A percentile compares a stretch with the other conserved stretches of the same genome.
Evolutionary conservation across 2,329 filamentous ascomycete genomes (phyloP).

Genomic region (Apiospora sp.): DNA sequence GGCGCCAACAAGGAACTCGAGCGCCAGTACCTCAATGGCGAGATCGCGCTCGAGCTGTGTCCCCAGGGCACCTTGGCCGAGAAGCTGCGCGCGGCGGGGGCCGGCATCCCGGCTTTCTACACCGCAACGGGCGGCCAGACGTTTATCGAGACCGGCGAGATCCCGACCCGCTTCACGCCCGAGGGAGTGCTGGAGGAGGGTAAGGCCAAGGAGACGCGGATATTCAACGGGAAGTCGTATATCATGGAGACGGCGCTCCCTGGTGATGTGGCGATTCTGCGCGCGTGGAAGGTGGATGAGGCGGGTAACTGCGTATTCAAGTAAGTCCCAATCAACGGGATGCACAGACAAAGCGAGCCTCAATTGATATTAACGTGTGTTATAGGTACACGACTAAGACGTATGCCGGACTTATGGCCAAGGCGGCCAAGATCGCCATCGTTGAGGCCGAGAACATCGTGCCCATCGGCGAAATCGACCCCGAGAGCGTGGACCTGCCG

Average conservation of each 20-base stretch:
- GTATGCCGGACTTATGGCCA: slow-evolving; percentile 80
- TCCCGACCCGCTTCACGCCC: slow-evolving; percentile 67
- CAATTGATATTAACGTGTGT: slow-evolving; percentile 30
- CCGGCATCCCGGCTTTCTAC: slow-evolving; percentile 82
- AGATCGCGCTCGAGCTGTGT: slow-evolving; percentile 78
- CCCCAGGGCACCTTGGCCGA: slow-evolving; percentile 80
- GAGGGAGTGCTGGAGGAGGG: slow-evolving; percentile 70
- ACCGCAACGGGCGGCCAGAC: slow-evolving; percentile 77
- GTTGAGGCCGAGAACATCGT: slow-evolving; percentile 89
- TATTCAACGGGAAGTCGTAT: slow-evolving; percentile 76
- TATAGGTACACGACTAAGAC: slow-evolving; percentile 75
- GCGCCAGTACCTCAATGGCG: slow-evolving; percentile 76
- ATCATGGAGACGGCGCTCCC: slow-evolving; percentile 80
- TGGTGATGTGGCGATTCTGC: slow-evolving; percentile 79
- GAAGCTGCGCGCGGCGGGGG: slow-evolving; percentile 75
- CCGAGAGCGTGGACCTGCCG: slow-evolving; percentile 79
- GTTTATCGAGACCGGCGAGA: slow-evolving; percentile 72
- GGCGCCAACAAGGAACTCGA: slow-evolving; percentile 81
- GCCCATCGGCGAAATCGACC: slow-evolving; percentile 73
- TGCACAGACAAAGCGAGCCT: neutral
- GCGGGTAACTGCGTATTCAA: slow-evolving; percentile 83
- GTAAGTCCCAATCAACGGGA: slow-evolving; percentile 45
- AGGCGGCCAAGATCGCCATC: slow-evolving; percentile 79
- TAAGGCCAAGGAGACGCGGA: slow-evolving; percentile 71
- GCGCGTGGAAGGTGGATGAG: slow-evolving; percentile 79